Evolutionary conservation across 2,329 filamentous ascomycete species (phyloP).

Genomic region (Trichoderma gracile): DNA sequence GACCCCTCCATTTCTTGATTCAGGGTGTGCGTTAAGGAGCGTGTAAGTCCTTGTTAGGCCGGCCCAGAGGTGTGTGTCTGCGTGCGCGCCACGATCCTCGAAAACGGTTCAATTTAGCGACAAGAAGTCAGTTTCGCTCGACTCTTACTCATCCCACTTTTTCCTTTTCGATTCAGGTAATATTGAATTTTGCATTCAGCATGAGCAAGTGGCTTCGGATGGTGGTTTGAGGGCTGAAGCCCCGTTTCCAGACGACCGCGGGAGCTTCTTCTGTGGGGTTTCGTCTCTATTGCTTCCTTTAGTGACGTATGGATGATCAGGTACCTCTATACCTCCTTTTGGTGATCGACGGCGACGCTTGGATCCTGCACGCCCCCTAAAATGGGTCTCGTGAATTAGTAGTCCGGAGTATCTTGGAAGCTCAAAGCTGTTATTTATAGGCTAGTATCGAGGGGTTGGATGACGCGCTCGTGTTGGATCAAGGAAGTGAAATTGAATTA

Average conservation of each 20-base stretch:
- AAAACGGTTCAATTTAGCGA: slow-evolving; percentile 12
- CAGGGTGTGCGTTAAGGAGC: neutral
- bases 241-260: neutral
- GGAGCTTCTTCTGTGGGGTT: slow-evolving; percentile 2
- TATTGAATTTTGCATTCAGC: neutral
- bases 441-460: slow-evolving; percentile 6
- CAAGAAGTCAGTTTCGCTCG: neutral
- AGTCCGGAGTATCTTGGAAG: neutral
- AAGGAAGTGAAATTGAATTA: neutral
- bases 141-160: slow-evolving; percentile 2
- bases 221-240: slow-evolving; percentile 16
- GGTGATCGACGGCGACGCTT: slow-evolving; percentile 13
- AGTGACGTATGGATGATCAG: slow-evolving; percentile 23
- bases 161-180: neutral
- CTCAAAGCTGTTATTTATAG: slow-evolving; percentile 13
- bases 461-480: slow-evolving; percentile 12
- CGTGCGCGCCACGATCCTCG: slow-evolving; percentile 14
- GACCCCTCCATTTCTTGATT: slow-evolving; percentile 9
- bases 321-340: neutral
- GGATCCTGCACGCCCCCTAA: slow-evolving; percentile 1
- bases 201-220: neutral
- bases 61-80: neutral
- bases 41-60: slow-evolving; percentile 21
- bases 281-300: neutral
- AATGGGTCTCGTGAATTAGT: neutral